Evolutionary conservation across 2,329 filamentous ascomycete species (phyloP).

Genomic region (Alternaria longipes): DNA sequence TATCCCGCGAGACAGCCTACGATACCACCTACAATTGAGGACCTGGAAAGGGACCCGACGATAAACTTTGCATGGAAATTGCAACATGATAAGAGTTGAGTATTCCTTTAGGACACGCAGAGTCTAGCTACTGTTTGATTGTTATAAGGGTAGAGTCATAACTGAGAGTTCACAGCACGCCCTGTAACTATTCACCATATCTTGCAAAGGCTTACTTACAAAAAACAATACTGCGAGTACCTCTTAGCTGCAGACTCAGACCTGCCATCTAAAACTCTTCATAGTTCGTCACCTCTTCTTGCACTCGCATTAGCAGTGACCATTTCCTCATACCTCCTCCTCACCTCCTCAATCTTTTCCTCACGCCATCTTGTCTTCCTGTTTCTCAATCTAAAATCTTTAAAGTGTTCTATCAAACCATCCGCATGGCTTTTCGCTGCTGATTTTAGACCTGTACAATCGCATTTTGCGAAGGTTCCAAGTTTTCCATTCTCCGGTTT

Average conservation of each 20-base stretch:
- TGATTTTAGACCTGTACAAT: not conserved
- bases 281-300: not conserved
- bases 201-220: not conserved
- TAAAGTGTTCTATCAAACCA: not conserved
- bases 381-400: not conserved
- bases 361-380: not conserved
- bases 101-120: not conserved
- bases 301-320: not conserved
- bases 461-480: not conserved
- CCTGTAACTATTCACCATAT: not conserved
- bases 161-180: not conserved
- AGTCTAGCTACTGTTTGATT: not conserved
- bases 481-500: not conserved
- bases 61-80: not conserved
- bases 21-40: not conserved
- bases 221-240: not conserved
- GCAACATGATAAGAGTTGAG: not conserved
- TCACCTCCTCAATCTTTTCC: not conserved
- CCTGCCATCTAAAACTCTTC: not conserved
- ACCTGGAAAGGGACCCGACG: not conserved
- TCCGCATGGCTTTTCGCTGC: not conserved
- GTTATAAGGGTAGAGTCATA: not conserved
- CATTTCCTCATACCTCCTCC: not conserved
- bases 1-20: not conserved
- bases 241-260: not conserved